These are phyloP conservation scores for Breviolum minutum DNA, from an alignment of 73 alveolate genomes.

Conservation along the genomic window DNA sequence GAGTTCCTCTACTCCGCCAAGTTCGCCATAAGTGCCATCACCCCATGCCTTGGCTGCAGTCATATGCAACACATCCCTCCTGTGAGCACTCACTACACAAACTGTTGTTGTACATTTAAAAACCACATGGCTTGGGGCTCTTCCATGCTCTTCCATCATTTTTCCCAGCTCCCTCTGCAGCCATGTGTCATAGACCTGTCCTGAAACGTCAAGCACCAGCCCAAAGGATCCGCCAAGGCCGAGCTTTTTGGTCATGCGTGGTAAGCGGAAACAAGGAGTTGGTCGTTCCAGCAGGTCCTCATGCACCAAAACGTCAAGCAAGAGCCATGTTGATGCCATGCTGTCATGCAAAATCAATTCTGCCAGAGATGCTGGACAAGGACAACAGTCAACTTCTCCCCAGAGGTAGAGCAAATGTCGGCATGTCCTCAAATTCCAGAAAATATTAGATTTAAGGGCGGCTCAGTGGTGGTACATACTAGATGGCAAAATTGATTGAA, in stretches of 20 bases:
- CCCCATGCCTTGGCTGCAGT: conserved; percentile 56
- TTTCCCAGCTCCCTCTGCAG: not conserved
- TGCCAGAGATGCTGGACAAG: conserved; percentile 50
- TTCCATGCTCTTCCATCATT: not conserved
- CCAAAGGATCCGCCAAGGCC: conserved; percentile 72
- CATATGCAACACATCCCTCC: no score
- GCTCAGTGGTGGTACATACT: no score
- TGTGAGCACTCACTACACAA: no score
- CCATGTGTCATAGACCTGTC: conserved; percentile 28
- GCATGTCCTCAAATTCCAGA: not conserved
- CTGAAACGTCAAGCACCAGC: conserved; percentile 24
- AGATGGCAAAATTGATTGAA: no score
- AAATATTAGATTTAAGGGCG: no score
- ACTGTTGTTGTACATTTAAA: no score
- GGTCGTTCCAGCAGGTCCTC: conserved; percentile 91
- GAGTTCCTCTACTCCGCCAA: conserved; percentile 37
- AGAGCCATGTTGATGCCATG: not conserved
- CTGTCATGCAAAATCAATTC: no score
- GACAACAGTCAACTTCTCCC: conserved; percentile 90
- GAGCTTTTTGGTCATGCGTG: conserved; percentile 29
- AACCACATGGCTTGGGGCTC: not conserved
- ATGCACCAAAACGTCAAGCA: not conserved
- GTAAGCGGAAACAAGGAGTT: conserved; percentile 70
- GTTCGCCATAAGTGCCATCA: conserved; percentile 74
- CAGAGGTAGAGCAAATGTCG: conserved; percentile 67